Conservation (phyloP, 768 basidiomycete genomes). For the Auricularia sp. region DNA sequence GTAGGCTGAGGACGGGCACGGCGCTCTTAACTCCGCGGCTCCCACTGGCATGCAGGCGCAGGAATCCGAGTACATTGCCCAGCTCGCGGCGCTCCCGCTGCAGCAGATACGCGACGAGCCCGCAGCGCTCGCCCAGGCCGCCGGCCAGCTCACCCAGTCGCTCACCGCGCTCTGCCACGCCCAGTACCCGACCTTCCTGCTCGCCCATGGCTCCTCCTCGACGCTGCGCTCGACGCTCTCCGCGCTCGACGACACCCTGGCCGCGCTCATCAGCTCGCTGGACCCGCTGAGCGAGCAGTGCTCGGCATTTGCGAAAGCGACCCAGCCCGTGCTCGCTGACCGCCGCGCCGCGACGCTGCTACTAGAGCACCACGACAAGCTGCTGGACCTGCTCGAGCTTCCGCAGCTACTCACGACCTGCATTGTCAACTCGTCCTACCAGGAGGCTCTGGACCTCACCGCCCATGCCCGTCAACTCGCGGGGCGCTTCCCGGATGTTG, state of each 20-base stretch:
- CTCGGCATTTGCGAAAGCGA: conserved; percentile 58
- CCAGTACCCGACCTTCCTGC: conserved; percentile 85
- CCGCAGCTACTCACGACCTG: conserved; percentile 88
- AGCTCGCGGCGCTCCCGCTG: conserved; percentile 57
- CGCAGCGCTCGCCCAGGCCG: conserved; percentile 64
- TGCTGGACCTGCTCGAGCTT: conserved; percentile 83
- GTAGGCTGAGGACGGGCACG: neutral
- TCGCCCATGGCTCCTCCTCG: conserved; percentile 71
- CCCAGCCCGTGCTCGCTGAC: conserved; percentile 54
- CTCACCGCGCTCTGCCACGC: conserved; percentile 83
- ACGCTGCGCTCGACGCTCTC: conserved; percentile 63
- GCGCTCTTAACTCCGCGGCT: neutral
- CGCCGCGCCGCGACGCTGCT: conserved; percentile 71
- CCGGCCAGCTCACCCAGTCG: conserved; percentile 79
- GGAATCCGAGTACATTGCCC: conserved; percentile 41
- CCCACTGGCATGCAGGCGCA: neutral
- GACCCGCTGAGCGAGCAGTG: conserved; percentile 66
- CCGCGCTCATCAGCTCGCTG: conserved; percentile 55
- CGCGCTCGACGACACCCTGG: conserved; percentile 65
- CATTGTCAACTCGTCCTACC: conserved; percentile 84
- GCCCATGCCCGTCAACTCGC: conserved; percentile 53
- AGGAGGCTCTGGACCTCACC: conserved; percentile 81
- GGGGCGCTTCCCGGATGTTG: conserved; percentile 30
- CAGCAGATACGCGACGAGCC: conserved; percentile 66
- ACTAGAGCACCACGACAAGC: conserved; percentile 89